These are phyloP conservation scores for Pseudopithomyces maydicus DNA, from an alignment of 2,329 filamentous ascomycete species.

Conservation along the genomic window DNA sequence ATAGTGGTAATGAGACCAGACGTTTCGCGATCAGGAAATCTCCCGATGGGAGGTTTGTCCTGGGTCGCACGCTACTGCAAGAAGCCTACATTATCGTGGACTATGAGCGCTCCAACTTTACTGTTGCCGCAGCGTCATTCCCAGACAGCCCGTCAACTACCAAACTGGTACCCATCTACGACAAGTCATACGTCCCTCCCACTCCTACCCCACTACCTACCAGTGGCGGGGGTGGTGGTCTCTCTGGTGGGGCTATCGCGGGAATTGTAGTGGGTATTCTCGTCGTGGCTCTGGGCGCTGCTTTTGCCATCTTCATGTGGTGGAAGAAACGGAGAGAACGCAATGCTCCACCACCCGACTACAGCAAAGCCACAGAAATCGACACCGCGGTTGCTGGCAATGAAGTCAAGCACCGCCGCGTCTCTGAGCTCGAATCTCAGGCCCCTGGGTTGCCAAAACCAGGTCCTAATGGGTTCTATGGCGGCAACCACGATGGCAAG, in stretches of 20 bases:
- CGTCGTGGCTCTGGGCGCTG: constrained; percentile 26
- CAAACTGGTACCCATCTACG: constrained; percentile 30
- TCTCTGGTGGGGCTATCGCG: constrained; percentile 37
- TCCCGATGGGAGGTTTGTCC: constrained; percentile 23
- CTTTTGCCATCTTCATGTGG: constrained; percentile 32
- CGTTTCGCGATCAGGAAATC: constrained; percentile 42
- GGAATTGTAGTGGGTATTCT: constrained; percentile 43
- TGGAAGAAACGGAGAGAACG: constrained; percentile 27
- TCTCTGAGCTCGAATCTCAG: constrained; percentile 43
- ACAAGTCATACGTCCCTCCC: constrained; percentile 20
- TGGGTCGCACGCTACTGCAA: constrained; percentile 45
- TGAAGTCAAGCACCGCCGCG: constrained; percentile 36
- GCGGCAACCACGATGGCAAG: constrained; percentile 22
- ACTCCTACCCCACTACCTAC: constrained; percentile 3
- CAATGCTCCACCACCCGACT: constrained; percentile 3
- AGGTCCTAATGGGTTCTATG: constrained; percentile 31
- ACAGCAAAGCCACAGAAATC: constrained; percentile 27
- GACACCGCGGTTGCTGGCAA: constrained; percentile 32
- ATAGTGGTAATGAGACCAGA: constrained; percentile 13
- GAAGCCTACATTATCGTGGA: constrained; percentile 46
- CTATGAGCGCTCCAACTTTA: constrained; percentile 43
- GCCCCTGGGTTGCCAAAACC: constrained; percentile 30
- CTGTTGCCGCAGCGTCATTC: constrained; percentile 31
- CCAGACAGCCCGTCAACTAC: constrained; percentile 24
- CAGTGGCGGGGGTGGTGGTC: constrained; percentile 13